phyloP scores from a whole-genome alignment of 2,329 filamentous ascomycete genomes.

The Niveomyces coronatus region DNA sequence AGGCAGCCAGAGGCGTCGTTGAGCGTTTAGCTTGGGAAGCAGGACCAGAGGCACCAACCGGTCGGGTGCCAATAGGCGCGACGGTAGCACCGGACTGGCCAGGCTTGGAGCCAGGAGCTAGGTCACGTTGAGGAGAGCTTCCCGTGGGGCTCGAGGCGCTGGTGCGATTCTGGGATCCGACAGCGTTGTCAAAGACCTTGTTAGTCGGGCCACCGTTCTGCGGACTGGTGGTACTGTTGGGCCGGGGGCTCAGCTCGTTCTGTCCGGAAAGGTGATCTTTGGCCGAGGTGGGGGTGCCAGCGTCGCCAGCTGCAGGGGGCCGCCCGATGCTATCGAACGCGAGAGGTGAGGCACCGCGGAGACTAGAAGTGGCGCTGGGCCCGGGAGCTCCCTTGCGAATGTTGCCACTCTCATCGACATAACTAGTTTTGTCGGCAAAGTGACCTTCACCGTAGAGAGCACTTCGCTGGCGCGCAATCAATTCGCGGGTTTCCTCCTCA shows the following conservation, averaged over 20 bases:
- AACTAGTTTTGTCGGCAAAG: slow-evolving; percentile 56
- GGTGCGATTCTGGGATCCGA: slow-evolving; percentile 56
- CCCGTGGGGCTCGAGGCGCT: slow-evolving; percentile 75
- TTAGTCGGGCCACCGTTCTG: slow-evolving; percentile 50
- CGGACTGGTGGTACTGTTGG: slow-evolving; percentile 80
- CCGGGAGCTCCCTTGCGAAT: slow-evolving; percentile 57
- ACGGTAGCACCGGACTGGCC: slow-evolving; percentile 53
- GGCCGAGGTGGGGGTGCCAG: slow-evolving; percentile 29
- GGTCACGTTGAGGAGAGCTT: slow-evolving; percentile 64
- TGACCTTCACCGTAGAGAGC: slow-evolving; percentile 76
- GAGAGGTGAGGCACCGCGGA: slow-evolving; percentile 70
- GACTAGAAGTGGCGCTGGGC: slow-evolving; percentile 50
- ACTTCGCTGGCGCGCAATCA: slow-evolving; percentile 92
- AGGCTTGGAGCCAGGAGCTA: slow-evolving; percentile 42
- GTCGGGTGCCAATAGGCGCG: slow-evolving; percentile 88
- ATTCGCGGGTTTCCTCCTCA: slow-evolving; percentile 89
- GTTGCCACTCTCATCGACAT: slow-evolving; percentile 57
- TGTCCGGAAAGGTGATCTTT: slow-evolving; percentile 38
- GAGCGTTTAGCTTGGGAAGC: slow-evolving; percentile 59
- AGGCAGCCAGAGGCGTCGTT: slow-evolving; percentile 86
- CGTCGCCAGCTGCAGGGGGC: slow-evolving; percentile 26
- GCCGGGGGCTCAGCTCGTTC: slow-evolving; percentile 48
- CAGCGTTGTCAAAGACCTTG: slow-evolving; percentile 50
- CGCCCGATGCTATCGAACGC: slow-evolving; percentile 54
- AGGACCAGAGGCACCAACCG: slow-evolving; percentile 46